Base-by-base conservation (phyloP, 2,329 filamentous ascomycete species). In the Microcyclospora pomicola region DNA sequence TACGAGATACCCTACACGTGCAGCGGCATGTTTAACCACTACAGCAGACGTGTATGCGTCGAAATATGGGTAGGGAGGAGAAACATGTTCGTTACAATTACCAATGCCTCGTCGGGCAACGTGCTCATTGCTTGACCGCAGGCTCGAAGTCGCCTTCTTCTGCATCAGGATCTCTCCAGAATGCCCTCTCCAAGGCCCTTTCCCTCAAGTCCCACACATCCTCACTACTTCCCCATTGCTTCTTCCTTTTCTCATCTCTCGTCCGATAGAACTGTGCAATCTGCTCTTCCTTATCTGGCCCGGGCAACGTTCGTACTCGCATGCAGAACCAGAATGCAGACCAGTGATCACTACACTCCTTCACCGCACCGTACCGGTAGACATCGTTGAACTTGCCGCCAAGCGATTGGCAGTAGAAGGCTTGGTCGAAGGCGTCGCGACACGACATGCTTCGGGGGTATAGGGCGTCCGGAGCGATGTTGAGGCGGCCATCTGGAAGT, bases 261-360 rank as follows among this genome's bases (percentile, higher is more conserved):
- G 72, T 68, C 45, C 74, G 68, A 61, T 87, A 84, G 60, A 79
- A 75, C 34, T 75, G 74, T 42, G 68, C 67, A 39, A 92, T 71
- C 49, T 63, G 55, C 45, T 62, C 71, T 42, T 72, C 75, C 51
- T 75, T 75, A 48, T 75, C 64, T 32, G 69, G 62, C 15, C 73
- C 71, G 0, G 69, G 60, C 53, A 76, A 76, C 2, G 71, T 70
- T 52, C 80, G 77, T 29, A 77, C 78, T 46, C 83, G 78, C 87
- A 96, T 95, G 68, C 91, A 98, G 65, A 95, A 88, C 82, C 87
- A 93, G 62, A 94, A 96, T 60, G 94, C 83, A 43, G 80, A 73
- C 86, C 88, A 95, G 45, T 86, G 78, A 48, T 92, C 81, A 44
- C 69, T 75, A 68, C 91, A 98, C 3, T 73, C 71, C 33, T 80